Conservation (phyloP, 352 stramenopile species). For the Globisporangium splendens region DNA sequence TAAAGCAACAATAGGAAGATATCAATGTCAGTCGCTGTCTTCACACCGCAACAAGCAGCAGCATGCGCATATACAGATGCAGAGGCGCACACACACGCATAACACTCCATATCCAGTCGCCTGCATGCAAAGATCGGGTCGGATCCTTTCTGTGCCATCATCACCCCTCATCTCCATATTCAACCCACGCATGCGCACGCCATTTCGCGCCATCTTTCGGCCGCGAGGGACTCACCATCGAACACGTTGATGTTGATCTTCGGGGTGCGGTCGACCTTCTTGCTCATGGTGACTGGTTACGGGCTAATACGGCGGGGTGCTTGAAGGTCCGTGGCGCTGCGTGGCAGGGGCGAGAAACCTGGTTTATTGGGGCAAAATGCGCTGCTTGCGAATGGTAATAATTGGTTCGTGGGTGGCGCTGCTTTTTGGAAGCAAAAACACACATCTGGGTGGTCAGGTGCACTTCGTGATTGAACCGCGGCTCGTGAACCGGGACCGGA, state of each 20-base stretch:
- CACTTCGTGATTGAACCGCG: neutral
- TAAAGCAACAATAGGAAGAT: neutral
- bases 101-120: too few species aligned
- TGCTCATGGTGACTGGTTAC: slow-evolving; percentile 10
- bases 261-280: slow-evolving; percentile 15
- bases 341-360: neutral
- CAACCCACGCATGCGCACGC: too few species aligned
- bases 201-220: too few species aligned
- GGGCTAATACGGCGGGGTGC: neutral
- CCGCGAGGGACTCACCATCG: slow-evolving; percentile 7
- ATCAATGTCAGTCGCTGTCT: neutral
- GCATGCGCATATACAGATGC: too few species aligned
- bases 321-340: neutral
- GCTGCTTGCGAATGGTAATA: neutral
- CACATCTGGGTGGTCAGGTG: neutral
- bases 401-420: neutral
- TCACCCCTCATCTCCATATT: too few species aligned
- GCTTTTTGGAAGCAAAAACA: neutral
- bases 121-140: too few species aligned
- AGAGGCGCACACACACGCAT: neutral
- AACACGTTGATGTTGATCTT: slow-evolving; percentile 21
- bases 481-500: too few species aligned
- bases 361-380: neutral
- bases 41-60: too few species aligned
- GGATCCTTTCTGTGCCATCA: too few species aligned